Conservation (phyloP, 768 basidiomycete species). For the Cystofilobasidium capitatum region DNA sequence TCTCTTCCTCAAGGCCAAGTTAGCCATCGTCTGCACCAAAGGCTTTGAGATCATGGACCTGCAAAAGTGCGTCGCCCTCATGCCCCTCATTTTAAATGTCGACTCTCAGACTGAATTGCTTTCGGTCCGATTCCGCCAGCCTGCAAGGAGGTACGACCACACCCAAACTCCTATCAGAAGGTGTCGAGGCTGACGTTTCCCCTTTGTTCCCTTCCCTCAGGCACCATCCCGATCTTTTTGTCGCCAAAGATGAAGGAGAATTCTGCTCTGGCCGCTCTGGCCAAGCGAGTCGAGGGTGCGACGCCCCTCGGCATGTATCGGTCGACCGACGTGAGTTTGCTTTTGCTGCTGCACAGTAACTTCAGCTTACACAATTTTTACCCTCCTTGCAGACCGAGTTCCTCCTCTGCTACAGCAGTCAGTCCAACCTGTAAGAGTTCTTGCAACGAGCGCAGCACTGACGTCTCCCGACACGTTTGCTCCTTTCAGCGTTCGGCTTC, state of each 20-base stretch:
- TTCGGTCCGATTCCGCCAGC: constrained; percentile 40
- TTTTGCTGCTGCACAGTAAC: background rate
- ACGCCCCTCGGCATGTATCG: constrained; percentile 85
- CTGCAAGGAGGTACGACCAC: constrained; percentile 66
- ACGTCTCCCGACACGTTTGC: constrained; percentile 19
- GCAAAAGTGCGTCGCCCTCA: constrained; percentile 57
- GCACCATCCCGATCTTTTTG: constrained; percentile 65
- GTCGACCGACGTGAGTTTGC: constrained; percentile 49
- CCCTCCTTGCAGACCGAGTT: constrained; percentile 54
- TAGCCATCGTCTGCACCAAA: constrained; percentile 84
- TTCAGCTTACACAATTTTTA: background rate
- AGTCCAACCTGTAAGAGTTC: constrained; percentile 28
- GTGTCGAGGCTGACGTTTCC: too few relatives aligned
- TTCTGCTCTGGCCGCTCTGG: constrained; percentile 54
- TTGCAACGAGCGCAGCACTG: background rate
- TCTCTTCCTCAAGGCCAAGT: constrained; percentile 78
- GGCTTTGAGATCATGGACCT: constrained; percentile 98
- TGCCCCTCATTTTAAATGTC: background rate
- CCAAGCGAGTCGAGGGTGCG: constrained; percentile 70
- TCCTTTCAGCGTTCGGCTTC: constrained; percentile 65
- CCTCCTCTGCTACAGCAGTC: constrained; percentile 78
- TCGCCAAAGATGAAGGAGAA: constrained; percentile 50
- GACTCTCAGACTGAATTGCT: background rate
- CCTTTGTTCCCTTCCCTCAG: too few relatives aligned
- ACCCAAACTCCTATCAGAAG: too few relatives aligned